phyloP scores from a whole-genome alignment of 1,139 yeast genomes.

The Debaryomyces fabryi region DNA sequence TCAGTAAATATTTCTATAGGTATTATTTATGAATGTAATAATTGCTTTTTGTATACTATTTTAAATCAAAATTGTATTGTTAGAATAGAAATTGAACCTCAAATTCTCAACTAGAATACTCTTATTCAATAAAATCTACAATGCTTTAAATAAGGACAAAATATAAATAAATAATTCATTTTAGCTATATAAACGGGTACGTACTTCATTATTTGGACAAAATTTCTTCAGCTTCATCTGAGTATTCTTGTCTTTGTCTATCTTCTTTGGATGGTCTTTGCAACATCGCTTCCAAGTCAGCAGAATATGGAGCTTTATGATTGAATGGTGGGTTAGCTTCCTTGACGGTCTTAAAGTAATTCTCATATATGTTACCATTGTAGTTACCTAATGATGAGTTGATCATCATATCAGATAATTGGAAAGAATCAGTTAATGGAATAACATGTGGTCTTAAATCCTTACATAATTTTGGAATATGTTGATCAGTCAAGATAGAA shows the following conservation, averaged over 20 bases:
- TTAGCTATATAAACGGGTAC: neutral
- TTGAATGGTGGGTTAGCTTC: conserved; percentile 54
- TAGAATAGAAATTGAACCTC: too few species aligned
- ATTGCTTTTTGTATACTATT: neutral
- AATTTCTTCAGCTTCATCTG: conserved; percentile 29
- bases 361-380: conserved; percentile 85
- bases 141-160: neutral
- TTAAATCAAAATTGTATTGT: neutral
- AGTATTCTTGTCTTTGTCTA: conserved; percentile 53
- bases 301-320: conserved; percentile 64
- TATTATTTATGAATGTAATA: neutral
- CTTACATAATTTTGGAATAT: conserved; percentile 37
- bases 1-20: neutral
- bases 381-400: conserved; percentile 84
- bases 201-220: conserved; percentile 28
- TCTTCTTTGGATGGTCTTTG: conserved; percentile 50
- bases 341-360: conserved; percentile 62
- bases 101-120: neutral
- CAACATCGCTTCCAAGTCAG: conserved; percentile 53
- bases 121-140: neutral
- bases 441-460: conserved; percentile 71
- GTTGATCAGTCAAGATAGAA: conserved; percentile 33
- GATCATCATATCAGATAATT: conserved; percentile 79
- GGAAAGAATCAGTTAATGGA: conserved; percentile 88
- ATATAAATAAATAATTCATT: neutral